Base-by-base conservation (phyloP, 2,329 filamentous ascomycete species). In the Sphaerulina musiva region DNA sequence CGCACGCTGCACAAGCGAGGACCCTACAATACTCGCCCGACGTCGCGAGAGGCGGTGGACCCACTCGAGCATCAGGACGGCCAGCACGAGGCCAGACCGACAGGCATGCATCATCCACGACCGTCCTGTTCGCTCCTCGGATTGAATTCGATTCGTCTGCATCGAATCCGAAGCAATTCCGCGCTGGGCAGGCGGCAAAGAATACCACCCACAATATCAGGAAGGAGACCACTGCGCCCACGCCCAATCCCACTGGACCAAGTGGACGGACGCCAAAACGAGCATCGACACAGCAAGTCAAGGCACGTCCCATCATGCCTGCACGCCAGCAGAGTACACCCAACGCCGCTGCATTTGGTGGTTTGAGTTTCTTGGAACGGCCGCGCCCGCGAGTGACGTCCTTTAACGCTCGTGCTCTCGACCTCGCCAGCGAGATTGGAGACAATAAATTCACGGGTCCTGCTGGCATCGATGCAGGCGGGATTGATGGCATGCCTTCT, bases 71-170 rank as follows among this genome's bases (percentile, higher is more conserved):
- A 20, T 26, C 51, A 20, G 71, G 66, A 71, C 63, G 48, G 7
- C 48, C 54, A 17, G 45, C 51, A 53, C 64, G 60, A 41, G 61
- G 58, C 46, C 46, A 70, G 66, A 90, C 95, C 64, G 79, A 74
- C 52, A 85, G 90, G 38, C 90, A 89, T 10, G 69, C 86, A 3
- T 95, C 91, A 0, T 86, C 83, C 17, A 89, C 85, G 62, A 95
- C 91, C 0, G 90, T 95, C 51, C 75, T 95, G 1, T 95, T 87
- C 72, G 90, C 87, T 34, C 90, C 90, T n/a, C 58, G 59, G 40
- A 48, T 60, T 17, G 49, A 42, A 39, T 57, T 57, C 57, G 64
- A 69, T 36, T 70, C 71, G 3, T 69, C 72, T 6, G 66, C 70
- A 2, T 62, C 72, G 1, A 71, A 73, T 7, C 54, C 56, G 8